A percentile compares a stretch with the other conserved stretches of the same genome.
These are phyloP conservation scores for Melanogaster broomeanus DNA, from an alignment of 768 basidiomycete genomes.

Conservation along the genomic window DNA sequence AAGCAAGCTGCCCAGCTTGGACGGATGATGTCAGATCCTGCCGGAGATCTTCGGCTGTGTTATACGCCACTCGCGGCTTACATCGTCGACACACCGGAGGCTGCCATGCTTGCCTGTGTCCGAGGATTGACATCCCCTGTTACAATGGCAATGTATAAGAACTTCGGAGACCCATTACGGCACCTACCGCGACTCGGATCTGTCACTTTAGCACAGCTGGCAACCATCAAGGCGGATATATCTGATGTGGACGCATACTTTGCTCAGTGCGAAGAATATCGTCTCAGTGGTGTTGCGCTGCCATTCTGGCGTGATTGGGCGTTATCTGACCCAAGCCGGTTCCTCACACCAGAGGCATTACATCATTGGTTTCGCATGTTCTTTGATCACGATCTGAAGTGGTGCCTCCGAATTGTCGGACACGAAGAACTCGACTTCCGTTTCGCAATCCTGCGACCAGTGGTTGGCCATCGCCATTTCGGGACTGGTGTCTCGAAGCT, in stretches of 20 bases:
- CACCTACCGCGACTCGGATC: not conserved
- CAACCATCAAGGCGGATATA: not conserved
- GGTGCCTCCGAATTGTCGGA: slow-evolving; percentile 36
- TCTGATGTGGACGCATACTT: not conserved
- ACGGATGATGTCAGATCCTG: slow-evolving; percentile 28
- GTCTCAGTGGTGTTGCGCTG: not conserved
- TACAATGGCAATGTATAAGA: slow-evolving; percentile 29
- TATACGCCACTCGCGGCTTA: slow-evolving; percentile 31
- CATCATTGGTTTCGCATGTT: slow-evolving; percentile 42
- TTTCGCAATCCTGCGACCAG: slow-evolving; percentile 36
- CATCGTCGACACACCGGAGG: slow-evolving; percentile 37
- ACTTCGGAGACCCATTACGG: slow-evolving; percentile 22
- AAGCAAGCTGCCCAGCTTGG: slow-evolving; percentile 32
- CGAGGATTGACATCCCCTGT: slow-evolving; percentile 30
- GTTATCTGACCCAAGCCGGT: slow-evolving; percentile 3
- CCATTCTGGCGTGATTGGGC: slow-evolving; percentile 38
- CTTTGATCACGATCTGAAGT: slow-evolving; percentile 40
- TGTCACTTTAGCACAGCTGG: not conserved
- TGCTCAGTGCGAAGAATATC: slow-evolving; percentile 1
- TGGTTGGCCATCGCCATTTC: slow-evolving; percentile 39
- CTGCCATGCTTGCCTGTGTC: slow-evolving; percentile 30
- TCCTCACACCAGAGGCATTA: slow-evolving; percentile 38
- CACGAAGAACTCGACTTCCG: slow-evolving; percentile 36
- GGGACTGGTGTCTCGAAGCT: slow-evolving; percentile 38
- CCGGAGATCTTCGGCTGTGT: slow-evolving; percentile 15